Percentiles rank a stretch among this genome's conserved stretches.
These are phyloP conservation scores for Ceratocystis harringtonii DNA, from an alignment of 2,329 filamentous ascomycete genomes.

Conservation along the genomic window DNA sequence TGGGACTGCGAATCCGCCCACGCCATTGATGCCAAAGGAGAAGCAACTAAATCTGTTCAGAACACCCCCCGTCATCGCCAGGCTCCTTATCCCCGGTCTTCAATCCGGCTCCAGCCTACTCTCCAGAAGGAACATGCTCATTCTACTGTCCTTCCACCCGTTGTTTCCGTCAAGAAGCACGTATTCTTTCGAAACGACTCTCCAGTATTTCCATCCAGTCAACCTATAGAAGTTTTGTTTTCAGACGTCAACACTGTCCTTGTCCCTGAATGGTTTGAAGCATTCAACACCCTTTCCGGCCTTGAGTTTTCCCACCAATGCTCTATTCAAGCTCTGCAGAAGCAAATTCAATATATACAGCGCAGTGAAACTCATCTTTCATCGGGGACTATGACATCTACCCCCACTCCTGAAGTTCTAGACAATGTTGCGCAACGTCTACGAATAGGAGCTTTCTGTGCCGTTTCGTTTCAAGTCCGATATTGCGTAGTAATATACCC, in stretches of 20 bases:
- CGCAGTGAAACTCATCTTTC: constrained; percentile 10
- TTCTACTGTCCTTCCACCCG: background rate
- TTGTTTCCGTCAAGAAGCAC: background rate
- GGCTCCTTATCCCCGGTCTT: background rate
- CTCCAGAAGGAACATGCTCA: background rate
- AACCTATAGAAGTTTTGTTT: constrained; percentile 5
- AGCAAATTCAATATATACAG: constrained; percentile 1
- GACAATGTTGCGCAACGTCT: constrained; percentile 25
- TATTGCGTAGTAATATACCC: constrained; percentile 28
- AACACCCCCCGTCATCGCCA: constrained; percentile 2
- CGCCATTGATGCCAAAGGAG: background rate
- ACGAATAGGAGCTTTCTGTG: constrained; percentile 24
- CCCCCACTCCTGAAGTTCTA: constrained; percentile 18
- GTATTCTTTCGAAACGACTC: background rate
- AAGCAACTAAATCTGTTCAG: background rate
- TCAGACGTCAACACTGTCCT: background rate
- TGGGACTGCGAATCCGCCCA: constrained; percentile 13
- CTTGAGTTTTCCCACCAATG: constrained; percentile 27
- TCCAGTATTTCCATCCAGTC: background rate
- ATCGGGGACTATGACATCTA: constrained; percentile 16
- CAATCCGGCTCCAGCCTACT: background rate
- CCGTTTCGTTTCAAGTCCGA: constrained; percentile 25
- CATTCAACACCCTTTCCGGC: constrained; percentile 20
- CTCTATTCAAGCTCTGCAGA: constrained; percentile 23
- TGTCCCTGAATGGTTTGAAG: constrained; percentile 20